Evolutionary conservation across 129 eudicot genomes (phyloP).

Genomic region (Smallanthus sonchifolius): DNA sequence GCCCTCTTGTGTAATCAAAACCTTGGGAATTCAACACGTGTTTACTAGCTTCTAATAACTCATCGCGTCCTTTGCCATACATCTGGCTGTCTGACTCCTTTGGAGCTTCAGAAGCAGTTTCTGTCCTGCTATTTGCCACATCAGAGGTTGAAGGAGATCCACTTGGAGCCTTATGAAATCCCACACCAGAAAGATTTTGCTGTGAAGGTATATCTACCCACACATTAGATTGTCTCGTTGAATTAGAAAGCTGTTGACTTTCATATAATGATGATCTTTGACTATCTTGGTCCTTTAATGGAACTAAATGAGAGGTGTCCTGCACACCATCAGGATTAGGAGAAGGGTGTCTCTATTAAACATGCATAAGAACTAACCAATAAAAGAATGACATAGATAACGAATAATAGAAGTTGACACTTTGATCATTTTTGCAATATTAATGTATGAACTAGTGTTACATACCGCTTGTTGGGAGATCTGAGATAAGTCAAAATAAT

Average conservation of each 20-base stretch:
- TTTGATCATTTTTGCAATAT: background rate
- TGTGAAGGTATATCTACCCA: slow-evolving; percentile 40
- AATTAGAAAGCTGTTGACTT: slow-evolving; percentile 29
- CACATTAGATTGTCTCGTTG: slow-evolving; percentile 30
- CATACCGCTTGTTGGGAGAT: slow-evolving; percentile 41
- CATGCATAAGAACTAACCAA: background rate
- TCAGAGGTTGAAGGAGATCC: slow-evolving; percentile 39
- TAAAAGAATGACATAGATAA: background rate
- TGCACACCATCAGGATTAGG: slow-evolving; percentile 28
- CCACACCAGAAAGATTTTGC: slow-evolving; percentile 29
- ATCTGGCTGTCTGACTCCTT: slow-evolving; percentile 28
- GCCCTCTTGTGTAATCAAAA: slow-evolving; percentile 25
- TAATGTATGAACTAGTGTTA: slow-evolving; percentile 13
- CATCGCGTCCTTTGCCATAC: slow-evolving; percentile 12
- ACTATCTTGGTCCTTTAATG: slow-evolving; percentile 27
- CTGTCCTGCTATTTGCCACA: slow-evolving; percentile 33
- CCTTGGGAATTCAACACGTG: slow-evolving; percentile 36
- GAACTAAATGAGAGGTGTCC: slow-evolving; percentile 22
- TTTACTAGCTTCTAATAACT: slow-evolving; percentile 19
- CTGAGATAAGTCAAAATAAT: slow-evolving; percentile 34
- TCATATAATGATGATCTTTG: slow-evolving; percentile 27
- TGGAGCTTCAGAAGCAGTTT: slow-evolving; percentile 33
- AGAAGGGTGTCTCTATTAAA: slow-evolving; percentile 5
- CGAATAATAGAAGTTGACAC: background rate
- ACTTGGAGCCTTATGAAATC: slow-evolving; percentile 23